Conservation (phyloP, 2,329 filamentous ascomycete genomes). For the Nakataea oryzae region DNA sequence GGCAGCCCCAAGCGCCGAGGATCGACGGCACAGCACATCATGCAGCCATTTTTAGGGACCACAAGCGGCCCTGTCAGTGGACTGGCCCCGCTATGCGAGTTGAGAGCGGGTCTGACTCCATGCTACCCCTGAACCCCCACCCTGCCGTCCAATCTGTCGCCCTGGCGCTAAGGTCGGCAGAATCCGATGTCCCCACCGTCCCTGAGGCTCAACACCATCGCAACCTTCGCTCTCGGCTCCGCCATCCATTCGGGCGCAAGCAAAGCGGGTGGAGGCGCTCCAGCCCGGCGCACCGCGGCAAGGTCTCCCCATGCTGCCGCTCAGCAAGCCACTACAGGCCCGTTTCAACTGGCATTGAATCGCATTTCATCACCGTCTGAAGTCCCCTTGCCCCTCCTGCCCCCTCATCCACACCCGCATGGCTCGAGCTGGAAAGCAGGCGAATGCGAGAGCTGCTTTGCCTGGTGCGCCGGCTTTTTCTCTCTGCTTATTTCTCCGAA, state of each 20-base stretch:
- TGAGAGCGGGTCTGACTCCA: neutral
- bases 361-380: neutral
- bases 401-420: neutral
- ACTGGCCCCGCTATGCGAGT: neutral
- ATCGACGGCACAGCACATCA: neutral
- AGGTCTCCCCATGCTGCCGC: neutral
- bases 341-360: neutral
- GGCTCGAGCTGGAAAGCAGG: neutral
- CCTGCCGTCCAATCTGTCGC: neutral
- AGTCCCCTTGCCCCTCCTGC: neutral
- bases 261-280: neutral
- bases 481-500: too few relatives aligned
- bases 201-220: neutral
- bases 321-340: neutral
- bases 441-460: neutral
- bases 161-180: too few relatives aligned
- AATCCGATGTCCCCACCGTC: neutral
- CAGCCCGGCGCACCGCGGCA: neutral
- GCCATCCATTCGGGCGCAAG: neutral
- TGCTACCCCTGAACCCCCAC: neutral
- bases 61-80: neutral
- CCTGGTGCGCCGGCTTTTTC: neutral
- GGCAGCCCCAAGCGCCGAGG: too few relatives aligned
- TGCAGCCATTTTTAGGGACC: neutral
- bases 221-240: neutral